Base-by-base conservation (phyloP, 208 protist genomes). In the Giardia muris region DNA sequence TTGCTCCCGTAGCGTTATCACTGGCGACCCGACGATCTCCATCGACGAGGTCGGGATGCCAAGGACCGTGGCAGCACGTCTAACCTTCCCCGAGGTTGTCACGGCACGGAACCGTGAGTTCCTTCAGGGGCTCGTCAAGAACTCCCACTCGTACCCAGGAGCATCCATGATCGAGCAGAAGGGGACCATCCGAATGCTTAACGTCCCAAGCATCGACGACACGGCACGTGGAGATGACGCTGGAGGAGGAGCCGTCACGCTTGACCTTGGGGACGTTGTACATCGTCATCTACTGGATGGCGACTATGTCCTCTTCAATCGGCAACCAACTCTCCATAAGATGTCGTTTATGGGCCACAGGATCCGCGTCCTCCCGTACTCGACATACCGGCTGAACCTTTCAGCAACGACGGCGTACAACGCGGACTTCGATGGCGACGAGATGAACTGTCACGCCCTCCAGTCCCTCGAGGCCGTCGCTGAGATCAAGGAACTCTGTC, bases 371-470 rank as follows among this genome's bases (percentile, higher is more conserved):
- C 96, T 99, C 90, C 98, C 98, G 91, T 99, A 98, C 95, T 98
- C 97, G 57, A 99, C 98, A 3, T 99, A 99, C 94, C 96, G 98
- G 92, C 95, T 99, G 0, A 99, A 99, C 95, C 95, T 99, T 1
- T 98, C 95, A 46, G 87, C 47, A n/a, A 92, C 92, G 0, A 86
- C 47, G 0, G 98, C 98, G 86, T 99, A 99, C 95, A 99, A 99
- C 95, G 98, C 98, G 45, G 98, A 99, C 94, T 99, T 99, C 93
- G 98, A 99, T 95, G 98, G 98, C 88, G 98, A 99, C 94, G 98
- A 99, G 95, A 99, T 99, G 98, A 99, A 99, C 95, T 93, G 99
- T 90, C 98, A 99, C 95, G 97, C 99, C 4, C 98, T 98, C 30
- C 98, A 99, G 95, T 96, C 96, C 39, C 92, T 98, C 43, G 94